Percentiles rank a stretch among this genome's conserved stretches.
Evolutionary conservation across 495 filamentous ascomycete genomes (phyloP).

Genomic region (Pseudotulostoma volvatum): DNA sequence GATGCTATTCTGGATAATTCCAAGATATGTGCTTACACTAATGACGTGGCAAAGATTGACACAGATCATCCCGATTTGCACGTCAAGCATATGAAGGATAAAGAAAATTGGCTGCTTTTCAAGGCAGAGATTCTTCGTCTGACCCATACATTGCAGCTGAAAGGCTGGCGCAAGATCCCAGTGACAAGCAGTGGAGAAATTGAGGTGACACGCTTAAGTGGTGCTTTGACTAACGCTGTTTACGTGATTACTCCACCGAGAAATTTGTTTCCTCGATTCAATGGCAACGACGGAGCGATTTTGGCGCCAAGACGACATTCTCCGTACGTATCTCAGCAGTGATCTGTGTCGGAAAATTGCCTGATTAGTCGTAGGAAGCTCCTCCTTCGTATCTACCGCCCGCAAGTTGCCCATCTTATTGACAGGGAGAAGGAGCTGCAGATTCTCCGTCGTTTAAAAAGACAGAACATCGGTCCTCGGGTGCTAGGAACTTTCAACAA

Average conservation of each 20-base stretch:
- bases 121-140: constrained; percentile 82
- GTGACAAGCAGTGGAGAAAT: constrained; percentile 57
- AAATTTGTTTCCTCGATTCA: constrained; percentile 26
- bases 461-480: constrained; percentile 83
- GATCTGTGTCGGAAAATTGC: background rate
- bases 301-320: constrained; percentile 33
- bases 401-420: constrained; percentile 89
- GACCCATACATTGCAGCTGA: constrained; percentile 73
- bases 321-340: constrained; percentile 25
- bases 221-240: constrained; percentile 88
- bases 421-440: constrained; percentile 80
- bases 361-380: constrained; percentile 42
- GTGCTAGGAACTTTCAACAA: constrained; percentile 90
- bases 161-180: constrained; percentile 75
- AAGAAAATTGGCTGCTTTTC: constrained; percentile 60
- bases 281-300: constrained; percentile 19
- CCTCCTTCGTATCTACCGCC: constrained; percentile 82
- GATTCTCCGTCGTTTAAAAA: constrained; percentile 70
- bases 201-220: constrained; percentile 70
- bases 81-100: constrained; percentile 40
- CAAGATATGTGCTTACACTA: constrained; percentile 61
- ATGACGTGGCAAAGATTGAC: constrained; percentile 26
- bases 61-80: constrained; percentile 16
- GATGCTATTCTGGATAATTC: constrained; percentile 76
- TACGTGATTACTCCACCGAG: constrained; percentile 80